Base-by-base conservation (phyloP, 306 rosid species). In the Betula pendula region DNA sequence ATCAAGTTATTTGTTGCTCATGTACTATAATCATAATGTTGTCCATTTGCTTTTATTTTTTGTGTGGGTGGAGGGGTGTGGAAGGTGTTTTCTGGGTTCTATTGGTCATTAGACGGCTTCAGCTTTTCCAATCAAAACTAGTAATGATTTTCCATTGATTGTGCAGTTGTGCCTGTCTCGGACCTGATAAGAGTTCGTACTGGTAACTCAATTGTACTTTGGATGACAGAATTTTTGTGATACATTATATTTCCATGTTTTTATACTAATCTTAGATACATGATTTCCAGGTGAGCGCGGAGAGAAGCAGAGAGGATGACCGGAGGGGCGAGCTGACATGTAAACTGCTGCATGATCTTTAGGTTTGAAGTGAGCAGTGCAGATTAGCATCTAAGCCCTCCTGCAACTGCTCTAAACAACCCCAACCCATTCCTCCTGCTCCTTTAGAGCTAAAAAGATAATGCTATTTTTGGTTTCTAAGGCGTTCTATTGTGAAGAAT, bases 141-240 rank as follows among this genome's bases (percentile, higher is more conserved):
- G 70, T 70, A 48, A 83, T 42, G 35, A 12, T 20, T 17, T 78
- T 78, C 25, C 51, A 14, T 80, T 70, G 70, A 22, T 76, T 83
- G 48, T 85, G 89, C 90, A 94, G 98, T 92, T 93, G 75, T 83
- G 68, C 96, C 98, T 1, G 89, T 94, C 31, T 69, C 95, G 15
- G 97, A 94, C 55, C 87, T 90, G 24, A 87, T 90, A 48, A 89
- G 98, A 90, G 69, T 94, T 77, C 97, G 98, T 45, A 92, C 96
- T 27, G 98, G 98, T 94, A 89, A 76, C 47, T 3, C 60, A 62
- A 62, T 77, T 85, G 31, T 75, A 20, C 47, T 16, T 8, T 22
- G 72, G 80, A 22, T 72, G 66, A 45, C 75, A 53, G 42, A 55
- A 73, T 47, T 19, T 5, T 16, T 22, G 69, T 25, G 53, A 45